These are phyloP conservation scores for Helichrysum umbraculigerum DNA, from an alignment of 129 eudicot genomes.

Conservation along the genomic window DNA sequence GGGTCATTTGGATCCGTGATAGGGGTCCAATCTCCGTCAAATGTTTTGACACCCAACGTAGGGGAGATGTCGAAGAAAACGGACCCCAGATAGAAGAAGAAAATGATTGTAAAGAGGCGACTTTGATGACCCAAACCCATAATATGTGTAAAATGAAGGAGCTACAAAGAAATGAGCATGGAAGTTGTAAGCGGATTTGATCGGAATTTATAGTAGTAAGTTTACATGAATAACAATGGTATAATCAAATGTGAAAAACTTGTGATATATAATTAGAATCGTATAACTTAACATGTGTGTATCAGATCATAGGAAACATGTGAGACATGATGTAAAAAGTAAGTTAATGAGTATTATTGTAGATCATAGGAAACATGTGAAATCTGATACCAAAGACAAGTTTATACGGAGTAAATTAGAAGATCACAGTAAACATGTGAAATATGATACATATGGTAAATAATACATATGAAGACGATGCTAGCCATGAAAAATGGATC, in stretches of 20 bases:
- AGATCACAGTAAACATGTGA: too few species aligned
- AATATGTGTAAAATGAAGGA: neutral
- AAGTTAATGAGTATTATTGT: too few species aligned
- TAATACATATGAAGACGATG: too few species aligned
- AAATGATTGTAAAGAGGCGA: neutral
- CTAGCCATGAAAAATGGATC: too few species aligned
- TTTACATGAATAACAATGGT: neutral
- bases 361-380: too few species aligned
- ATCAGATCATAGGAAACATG: too few species aligned
- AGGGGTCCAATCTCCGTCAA: neutral
- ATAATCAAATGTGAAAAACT: neutral
- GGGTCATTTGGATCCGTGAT: neutral
- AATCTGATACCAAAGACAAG: too few species aligned
- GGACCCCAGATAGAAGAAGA: neutral
- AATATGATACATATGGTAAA: too few species aligned
- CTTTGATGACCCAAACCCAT: neutral
- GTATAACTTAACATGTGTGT: too few species aligned
- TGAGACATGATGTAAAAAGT: too few species aligned
- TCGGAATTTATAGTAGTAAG: neutral
- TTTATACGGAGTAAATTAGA: too few species aligned
- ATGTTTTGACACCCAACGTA: neutral
- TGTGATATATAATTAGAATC: neutral
- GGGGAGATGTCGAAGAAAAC: neutral
- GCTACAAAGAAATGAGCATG: neutral
- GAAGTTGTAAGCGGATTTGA: neutral